Evolutionary conservation across 768 basidiomycete species (phyloP).

Genomic region (Lactarius quietus): DNA sequence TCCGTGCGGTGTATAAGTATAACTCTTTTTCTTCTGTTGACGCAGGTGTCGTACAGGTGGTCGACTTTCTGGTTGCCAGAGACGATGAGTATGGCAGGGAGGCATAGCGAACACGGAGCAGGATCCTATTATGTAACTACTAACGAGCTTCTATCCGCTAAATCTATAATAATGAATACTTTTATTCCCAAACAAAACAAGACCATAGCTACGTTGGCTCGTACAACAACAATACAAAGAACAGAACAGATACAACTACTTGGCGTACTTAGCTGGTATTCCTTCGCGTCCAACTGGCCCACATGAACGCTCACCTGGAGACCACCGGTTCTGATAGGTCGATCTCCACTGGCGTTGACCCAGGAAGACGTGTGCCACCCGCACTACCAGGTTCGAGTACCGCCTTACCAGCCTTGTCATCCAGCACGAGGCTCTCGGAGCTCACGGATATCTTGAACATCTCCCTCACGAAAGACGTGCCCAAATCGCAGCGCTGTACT

Average conservation of each 20-base stretch:
- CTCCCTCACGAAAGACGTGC: conserved; percentile 84
- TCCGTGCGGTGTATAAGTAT: conserved; percentile 37
- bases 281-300: background rate
- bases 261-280: background rate
- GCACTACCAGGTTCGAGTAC: conserved; percentile 31
- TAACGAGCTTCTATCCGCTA: background rate
- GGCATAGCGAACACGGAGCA: too few relatives aligned
- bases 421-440: conserved; percentile 21
- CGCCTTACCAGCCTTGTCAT: conserved; percentile 32
- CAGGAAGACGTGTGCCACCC: too few relatives aligned
- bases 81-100: conserved; percentile 47
- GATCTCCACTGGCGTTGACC: background rate
- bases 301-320: background rate
- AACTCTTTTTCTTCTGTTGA: conserved; percentile 1
- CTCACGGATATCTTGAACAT: conserved; percentile 54
- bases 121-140: background rate
- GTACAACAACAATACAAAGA: background rate
- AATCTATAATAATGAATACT: conserved; percentile 19
- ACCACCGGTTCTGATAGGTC: background rate
- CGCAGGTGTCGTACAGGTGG: conserved; percentile 42
- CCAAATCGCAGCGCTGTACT: conserved; percentile 93
- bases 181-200: conserved; percentile 13
- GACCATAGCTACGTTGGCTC: background rate
- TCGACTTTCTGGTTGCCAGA: conserved; percentile 57
- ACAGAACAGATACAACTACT: background rate